phyloP scores from a whole-genome alignment of 2,329 filamentous ascomycete genomes.

The Alternaria novae-zelandiae region DNA sequence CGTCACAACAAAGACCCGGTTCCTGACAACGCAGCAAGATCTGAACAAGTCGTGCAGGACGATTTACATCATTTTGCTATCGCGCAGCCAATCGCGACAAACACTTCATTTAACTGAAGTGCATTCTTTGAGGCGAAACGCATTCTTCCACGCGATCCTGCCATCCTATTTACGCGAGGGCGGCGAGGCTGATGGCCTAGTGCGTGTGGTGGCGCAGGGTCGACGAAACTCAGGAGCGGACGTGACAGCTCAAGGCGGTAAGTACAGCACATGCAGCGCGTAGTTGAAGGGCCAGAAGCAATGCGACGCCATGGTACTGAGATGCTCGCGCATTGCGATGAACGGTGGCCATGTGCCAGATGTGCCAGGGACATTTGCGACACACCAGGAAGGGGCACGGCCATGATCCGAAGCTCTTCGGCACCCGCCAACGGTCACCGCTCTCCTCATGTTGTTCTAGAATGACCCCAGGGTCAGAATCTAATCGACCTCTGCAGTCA shows the following conservation, averaged over 20 bases:
- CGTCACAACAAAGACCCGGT: slow-evolving; percentile 13
- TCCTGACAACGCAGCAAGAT: slow-evolving; percentile 13
- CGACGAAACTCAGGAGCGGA: not conserved
- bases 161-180: slow-evolving; percentile 16
- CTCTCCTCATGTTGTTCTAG: not conserved
- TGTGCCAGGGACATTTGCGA: not conserved
- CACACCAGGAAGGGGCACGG: not conserved
- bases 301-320: not conserved
- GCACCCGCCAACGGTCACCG: not conserved
- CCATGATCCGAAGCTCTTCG: not conserved
- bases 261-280: not conserved
- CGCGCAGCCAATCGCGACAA: slow-evolving; percentile 14
- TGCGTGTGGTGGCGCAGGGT: slow-evolving; percentile 3
- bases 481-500: not conserved
- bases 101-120: slow-evolving; percentile 14
- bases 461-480: not conserved
- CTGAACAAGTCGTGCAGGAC: not conserved
- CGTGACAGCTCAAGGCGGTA: not conserved
- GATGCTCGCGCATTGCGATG: not conserved
- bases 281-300: not conserved
- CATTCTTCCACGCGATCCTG: slow-evolving; percentile 20
- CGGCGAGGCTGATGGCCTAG: slow-evolving; percentile 7
- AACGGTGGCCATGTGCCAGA: not conserved
- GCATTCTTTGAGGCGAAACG: slow-evolving; percentile 8
- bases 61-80: slow-evolving; percentile 30